Percentiles rank a stretch among this genome's conserved stretches.
phyloP scores from a whole-genome alignment of 164 flowering plant genomes.

The Cinnamomum chago region DNA sequence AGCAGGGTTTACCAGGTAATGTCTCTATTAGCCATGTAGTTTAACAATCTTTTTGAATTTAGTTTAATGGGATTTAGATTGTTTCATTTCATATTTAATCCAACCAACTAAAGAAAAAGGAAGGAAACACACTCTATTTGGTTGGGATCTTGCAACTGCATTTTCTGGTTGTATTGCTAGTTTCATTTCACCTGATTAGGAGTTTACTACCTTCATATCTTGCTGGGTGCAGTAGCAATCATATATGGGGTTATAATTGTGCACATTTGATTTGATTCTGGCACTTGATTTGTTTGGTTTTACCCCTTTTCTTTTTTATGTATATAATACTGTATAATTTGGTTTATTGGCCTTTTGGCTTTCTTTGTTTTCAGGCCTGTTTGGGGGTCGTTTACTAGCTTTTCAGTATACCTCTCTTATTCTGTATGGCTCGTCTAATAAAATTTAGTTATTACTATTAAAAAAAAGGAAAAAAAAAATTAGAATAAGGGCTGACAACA shows the following conservation, averaged over 20 bases:
- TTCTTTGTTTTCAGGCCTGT: too few species aligned
- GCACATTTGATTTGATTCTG: too few species aligned
- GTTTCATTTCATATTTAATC: not conserved
- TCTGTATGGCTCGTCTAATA: too few species aligned
- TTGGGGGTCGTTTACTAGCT: too few species aligned
- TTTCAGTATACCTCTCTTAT: too few species aligned
- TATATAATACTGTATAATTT: too few species aligned
- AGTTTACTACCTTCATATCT: not conserved
- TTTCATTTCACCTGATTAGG: not conserved
- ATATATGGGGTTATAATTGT: not conserved
- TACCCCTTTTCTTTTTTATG: too few species aligned
- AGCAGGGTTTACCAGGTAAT: slow-evolving; percentile 87
- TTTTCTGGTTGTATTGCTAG: slow-evolving; percentile 1
- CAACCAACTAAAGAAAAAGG: not conserved
- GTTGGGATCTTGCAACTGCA: not conserved
- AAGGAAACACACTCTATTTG: not conserved
- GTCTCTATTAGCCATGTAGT: not conserved
- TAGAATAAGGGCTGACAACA: too few species aligned
- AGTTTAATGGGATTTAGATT: not conserved
- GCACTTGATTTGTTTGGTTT: too few species aligned
- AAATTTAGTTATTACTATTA: too few species aligned
- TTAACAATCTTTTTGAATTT: not conserved
- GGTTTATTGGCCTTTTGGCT: too few species aligned
- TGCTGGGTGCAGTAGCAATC: not conserved
- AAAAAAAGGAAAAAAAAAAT: too few species aligned